These are phyloP conservation scores for Juglanconis sp. DNA, from an alignment of 2,329 filamentous ascomycete species.

Conservation along the genomic window DNA sequence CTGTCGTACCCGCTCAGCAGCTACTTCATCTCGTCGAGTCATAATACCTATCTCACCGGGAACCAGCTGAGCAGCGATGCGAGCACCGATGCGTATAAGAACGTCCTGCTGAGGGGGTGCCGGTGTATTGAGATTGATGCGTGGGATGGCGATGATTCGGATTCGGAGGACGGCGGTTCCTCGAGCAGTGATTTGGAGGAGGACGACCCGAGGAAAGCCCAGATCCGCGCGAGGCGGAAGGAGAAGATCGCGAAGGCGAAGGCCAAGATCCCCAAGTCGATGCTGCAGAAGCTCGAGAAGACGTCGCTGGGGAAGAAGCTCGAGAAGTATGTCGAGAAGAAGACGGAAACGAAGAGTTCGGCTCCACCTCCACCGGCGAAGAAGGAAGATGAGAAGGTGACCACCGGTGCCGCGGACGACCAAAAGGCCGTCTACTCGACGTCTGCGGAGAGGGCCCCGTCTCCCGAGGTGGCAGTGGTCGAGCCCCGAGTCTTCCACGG, in stretches of 20 bases:
- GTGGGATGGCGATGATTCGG: constrained; percentile 80
- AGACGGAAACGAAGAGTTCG: constrained; percentile 19
- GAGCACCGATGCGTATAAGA: constrained; percentile 83
- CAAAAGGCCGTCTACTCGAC: constrained; percentile 3
- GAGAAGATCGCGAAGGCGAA: constrained; percentile 62
- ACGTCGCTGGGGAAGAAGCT: constrained; percentile 43
- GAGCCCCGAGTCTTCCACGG: constrained; percentile 84
- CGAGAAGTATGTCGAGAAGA: constrained; percentile 32
- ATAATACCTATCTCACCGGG: constrained; percentile 90
- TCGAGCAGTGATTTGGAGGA: constrained; percentile 54
- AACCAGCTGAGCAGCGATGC: constrained; percentile 85
- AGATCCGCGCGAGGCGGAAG: constrained; percentile 49
- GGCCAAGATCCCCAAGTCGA: constrained; percentile 46
- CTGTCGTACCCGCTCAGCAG: constrained; percentile 78
- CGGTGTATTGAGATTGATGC: constrained; percentile 93
- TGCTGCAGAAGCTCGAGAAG: constrained; percentile 45
- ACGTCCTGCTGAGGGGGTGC: constrained; percentile 77
- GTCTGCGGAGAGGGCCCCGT: constrained; percentile 14
- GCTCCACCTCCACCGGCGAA: neutral
- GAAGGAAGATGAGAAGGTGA: neutral
- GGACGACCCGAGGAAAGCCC: constrained; percentile 49
- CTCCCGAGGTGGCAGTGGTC: constrained; percentile 30
- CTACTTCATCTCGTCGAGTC: constrained; percentile 91
- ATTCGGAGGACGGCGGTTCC: constrained; percentile 58
- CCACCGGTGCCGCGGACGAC: neutral